Base-by-base conservation (phyloP, 257 asterid genomes). In the Primulina eburnea region DNA sequence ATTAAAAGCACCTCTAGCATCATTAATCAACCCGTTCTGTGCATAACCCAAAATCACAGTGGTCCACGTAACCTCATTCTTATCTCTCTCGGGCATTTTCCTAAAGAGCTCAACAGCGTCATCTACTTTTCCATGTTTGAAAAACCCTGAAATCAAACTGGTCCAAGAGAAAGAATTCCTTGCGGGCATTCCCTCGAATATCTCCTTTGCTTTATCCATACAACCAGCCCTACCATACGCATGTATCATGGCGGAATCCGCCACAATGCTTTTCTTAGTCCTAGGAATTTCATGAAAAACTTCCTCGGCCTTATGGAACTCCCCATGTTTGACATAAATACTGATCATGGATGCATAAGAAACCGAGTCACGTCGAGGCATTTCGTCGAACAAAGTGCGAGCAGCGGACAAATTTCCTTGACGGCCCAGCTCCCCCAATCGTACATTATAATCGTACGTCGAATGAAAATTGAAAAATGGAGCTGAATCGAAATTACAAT, bases 241-340 rank as follows among this genome's bases (percentile, higher is more conserved):
- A 74, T 85, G 68, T 64, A 87, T 79, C 88, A 87, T 87, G 53
- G 93, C 85, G 21, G 93, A 87, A 76, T 85, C 83, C 59, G 84
- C 76, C 78, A 85, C 93, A 20, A 87, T 72, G 79, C 75, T 66
- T 75, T 73, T 87, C 87, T 77, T 71, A 18, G 80, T 62, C 60
- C 65, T 75, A 9, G 93, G 87, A 65, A 78, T 83, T 11, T 74
- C 81, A 64, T 6, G 28, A 73, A 69, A 87, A 70, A 87, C 76
- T 2, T 50, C 60, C 65, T 83, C 89, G 10, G 90, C 90, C 60
- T 79, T 73, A 24, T 69, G 78, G 65, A 85, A 71, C 69, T 84
- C 86, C 32, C 75, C 75, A 68, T 80, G 69, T 76, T 79, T 87
- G 55, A 83, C 66, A 78, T 82, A 83, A 80, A 86, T 68, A 72